Evolutionary conservation across 441 rosid species (phyloP), one percentile per base, ranked within the genome.

Genomic region (Bruguiera hainesii): DNA sequence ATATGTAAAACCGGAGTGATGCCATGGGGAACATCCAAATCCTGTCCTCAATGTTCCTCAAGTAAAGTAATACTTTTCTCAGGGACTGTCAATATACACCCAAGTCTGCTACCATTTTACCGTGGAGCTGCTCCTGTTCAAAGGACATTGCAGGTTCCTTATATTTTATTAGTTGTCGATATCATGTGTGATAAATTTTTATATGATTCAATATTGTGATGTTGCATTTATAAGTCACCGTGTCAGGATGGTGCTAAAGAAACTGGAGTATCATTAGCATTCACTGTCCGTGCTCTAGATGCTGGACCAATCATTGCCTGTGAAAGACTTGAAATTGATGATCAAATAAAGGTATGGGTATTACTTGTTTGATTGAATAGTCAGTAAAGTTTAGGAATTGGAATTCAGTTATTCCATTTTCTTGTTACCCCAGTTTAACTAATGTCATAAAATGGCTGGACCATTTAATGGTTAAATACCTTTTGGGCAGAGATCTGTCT

Each of bases 51-150:
- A 21, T 18, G 11, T 56, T 64, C 18, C 66, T 71, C 13, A 67
- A 25, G 6, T 56, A 6, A 31, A n/a, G 4, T 1, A 26, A n/a
- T 60, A 16, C 28, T 23, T 64, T 72, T 65, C 67, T 64, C 88
- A 94, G 98, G 99, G 71, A 94, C 97, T 0, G 97, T 94, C 73
- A 94, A 94, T 66, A 80, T 91, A 78, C 99, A 91, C 67, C 99
- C 98, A 56, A 94, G 98, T 83, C 79, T 91, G 75, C 73, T 94
- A 48, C 99, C 97, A 0, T 69, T 81, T 20, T 94, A 94, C 63
- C 96, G 96, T 62, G 97, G 98, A 59, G 98, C 97, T 80, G 96
- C 98, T 75, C 96, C 97, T 63, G 97, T 89, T 77, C 98, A 94
- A 74, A 85, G 98, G 78, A 92, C 92, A 52, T 75, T 91, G 68